These are phyloP conservation scores for Hypericum androsaemum DNA, from an alignment of 345 rosid species.

Conservation along the genomic window DNA sequence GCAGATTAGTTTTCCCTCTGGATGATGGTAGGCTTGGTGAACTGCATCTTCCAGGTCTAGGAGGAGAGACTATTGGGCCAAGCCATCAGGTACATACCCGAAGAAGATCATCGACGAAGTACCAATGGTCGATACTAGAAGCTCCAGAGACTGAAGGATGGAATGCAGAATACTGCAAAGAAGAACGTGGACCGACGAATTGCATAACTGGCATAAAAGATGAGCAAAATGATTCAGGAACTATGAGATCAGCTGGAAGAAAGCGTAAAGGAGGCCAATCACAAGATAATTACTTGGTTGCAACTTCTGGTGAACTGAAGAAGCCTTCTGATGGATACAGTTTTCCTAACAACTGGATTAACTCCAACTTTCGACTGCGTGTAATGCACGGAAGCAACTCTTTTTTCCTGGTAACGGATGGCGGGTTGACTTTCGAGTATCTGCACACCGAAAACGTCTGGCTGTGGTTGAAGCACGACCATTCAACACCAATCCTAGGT, in stretches of 20 bases:
- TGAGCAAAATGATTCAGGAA: constrained; percentile 36
- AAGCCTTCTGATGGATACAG: constrained; percentile 17
- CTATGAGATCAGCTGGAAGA: constrained; percentile 31
- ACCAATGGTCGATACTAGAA: constrained; percentile 45
- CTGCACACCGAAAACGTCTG: constrained; percentile 45
- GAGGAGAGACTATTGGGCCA: constrained; percentile 50
- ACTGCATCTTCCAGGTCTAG: constrained; percentile 47
- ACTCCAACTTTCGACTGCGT: constrained; percentile 37
- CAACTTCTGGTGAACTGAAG: constrained; percentile 9
- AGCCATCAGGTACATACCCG: constrained; percentile 25
- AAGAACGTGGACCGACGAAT: constrained; percentile 51
- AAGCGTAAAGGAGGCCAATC: constrained; percentile 33
- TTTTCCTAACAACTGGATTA: constrained; percentile 32
- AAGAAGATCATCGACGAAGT: constrained; percentile 31
- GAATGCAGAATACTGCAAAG: constrained; percentile 67
- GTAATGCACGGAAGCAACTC: constrained; percentile 48
- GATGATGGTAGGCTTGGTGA: constrained; percentile 68
- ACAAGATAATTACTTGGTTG: constrained; percentile 34
- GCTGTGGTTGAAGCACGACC: constrained; percentile 66
- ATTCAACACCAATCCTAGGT: constrained; percentile 48
- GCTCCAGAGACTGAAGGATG: constrained; percentile 70
- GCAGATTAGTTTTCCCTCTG: constrained; percentile 46
- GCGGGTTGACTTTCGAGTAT: constrained; percentile 49
- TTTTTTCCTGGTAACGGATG: constrained; percentile 44
- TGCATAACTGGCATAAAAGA: constrained; percentile 50